Base-by-base conservation (phyloP, 352 stramenopile genomes). In the Globisporangium orthogonon region DNA sequence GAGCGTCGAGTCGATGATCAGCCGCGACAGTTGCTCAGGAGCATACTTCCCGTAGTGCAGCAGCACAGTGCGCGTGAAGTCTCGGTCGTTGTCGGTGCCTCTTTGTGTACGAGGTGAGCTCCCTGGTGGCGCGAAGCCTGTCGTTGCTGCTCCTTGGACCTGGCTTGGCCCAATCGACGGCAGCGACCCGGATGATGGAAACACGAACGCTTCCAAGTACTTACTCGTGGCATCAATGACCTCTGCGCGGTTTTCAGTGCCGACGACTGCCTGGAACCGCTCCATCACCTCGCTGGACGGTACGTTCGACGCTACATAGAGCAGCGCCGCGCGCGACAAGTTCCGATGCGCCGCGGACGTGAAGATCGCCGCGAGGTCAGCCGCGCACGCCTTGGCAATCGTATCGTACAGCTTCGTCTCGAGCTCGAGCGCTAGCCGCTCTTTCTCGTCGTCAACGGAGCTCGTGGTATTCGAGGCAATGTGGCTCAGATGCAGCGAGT, bases 161-260 rank as follows among this genome's bases (percentile, higher is more conserved):
- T 37, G 33, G 33, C 58, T 37, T 54, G 56, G 11, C 60, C 13
- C 31, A 7, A 45, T 30, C 14, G 40, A 59, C 29, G 48, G 60
- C 51, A 48, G 61, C 39, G 73, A 64, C 48, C 62, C 41, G 10
- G 67, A 56, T 40, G 75, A 71, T 28, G 78, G 77, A 50, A 92
- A 94, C 29, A 90, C 72, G 33, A 90, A 89, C 11, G 78, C 82
- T 52, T 94, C 81, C 3, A 94, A 50, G 56, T 94, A 94, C 48
- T 77, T 74, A 0, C 72, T 71, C 10, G 75, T 89, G 2, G 77
- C 81, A 31, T 62, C 53, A 18, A 85, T 73, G 13, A 89, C 77
- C 49, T 89, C 66, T n/a, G 65, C 58, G 30, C 71, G 62, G 57
- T 82, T 69, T 30, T 70, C 67, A 11, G 61, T 51, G 0, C 71